Base-by-base conservation (phyloP, 306 rosid species). In the Cucurbita argyrosperma region DNA sequence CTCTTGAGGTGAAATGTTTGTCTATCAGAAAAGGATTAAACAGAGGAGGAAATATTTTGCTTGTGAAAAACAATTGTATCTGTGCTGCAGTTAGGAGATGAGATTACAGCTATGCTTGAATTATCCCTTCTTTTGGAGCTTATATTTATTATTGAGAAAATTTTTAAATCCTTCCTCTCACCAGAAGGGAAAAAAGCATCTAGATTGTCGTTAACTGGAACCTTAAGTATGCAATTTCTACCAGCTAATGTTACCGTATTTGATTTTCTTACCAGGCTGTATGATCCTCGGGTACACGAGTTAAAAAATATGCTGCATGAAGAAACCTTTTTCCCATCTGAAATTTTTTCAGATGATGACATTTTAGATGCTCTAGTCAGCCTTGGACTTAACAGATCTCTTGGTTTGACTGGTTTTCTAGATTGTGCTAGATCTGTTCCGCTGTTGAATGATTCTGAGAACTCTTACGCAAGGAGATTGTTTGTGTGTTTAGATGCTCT, bases 341-440 rank as follows among this genome's bases (percentile, higher is more conserved):
- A 87, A 13, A 84, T 57, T 47, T 93, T 93, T 82, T 84, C 77
- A 55, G 96, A 81, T 78, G 76, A 85, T 35, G 90, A 82, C 75
- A 79, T 82, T 82, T 77, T 93, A 87, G 98, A 93, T 60, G 82
- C 82, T 80, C 82, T 93, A 81, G 86, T 86, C 76, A 84, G 75
- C 77, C 88, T 93, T 83, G 98, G 98, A 67, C 96, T 93, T 57
- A 80, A 93, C 79, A 89, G 75, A 83, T 85, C 92, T 79, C 83
- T 93, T 81, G 92, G 94, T 35, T 89, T 84, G 79, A 83, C 90
- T 89, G 97, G 98, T 74, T 86, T 93, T 76, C 88, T 93, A 61
- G 98, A 93, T 83, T 87, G 96, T 79, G 98, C 98, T 60, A 90
- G 89, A 82, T 85, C 98, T 60, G 90, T 93, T 74, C 84, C 88